Percentiles rank a stretch among this genome's conserved stretches.
Conservation (phyloP, 2,329 filamentous ascomycete species). For the Hawksworthiomyces lignivorus region DNA sequence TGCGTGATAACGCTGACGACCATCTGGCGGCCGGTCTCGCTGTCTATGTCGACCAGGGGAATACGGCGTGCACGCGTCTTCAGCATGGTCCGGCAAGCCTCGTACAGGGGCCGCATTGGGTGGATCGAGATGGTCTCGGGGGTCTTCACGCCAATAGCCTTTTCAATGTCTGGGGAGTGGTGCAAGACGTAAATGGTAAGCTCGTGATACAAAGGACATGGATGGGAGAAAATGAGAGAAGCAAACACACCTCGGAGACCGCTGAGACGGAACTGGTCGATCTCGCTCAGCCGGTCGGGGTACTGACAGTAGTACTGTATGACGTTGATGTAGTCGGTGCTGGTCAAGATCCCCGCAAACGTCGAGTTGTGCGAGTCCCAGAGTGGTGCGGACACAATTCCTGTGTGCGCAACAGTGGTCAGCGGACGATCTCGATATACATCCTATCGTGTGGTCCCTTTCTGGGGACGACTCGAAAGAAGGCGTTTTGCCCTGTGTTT, state of each 20-base stretch:
- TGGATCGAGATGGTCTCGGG: constrained; percentile 96
- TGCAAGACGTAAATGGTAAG: too few relatives aligned
- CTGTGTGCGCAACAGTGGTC: too few relatives aligned
- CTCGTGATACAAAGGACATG: too few relatives aligned
- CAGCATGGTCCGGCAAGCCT: constrained; percentile 91
- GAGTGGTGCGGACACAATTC: constrained; percentile 92
- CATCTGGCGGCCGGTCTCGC: constrained; percentile 85
- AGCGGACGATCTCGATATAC: too few relatives aligned
- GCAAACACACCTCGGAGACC: constrained; percentile 67
- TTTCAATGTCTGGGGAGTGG: constrained; percentile 97
- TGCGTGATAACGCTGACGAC: constrained; percentile 97
- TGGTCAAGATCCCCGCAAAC: constrained; percentile 90
- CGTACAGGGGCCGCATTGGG: constrained; percentile 82
- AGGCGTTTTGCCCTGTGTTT: constrained; percentile 50
- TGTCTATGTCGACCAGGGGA: constrained; percentile 85
- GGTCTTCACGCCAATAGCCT: constrained; percentile 79
- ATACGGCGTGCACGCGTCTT: constrained; percentile 89
- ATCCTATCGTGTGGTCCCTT: too few relatives aligned
- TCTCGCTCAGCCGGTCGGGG: constrained; percentile 77
- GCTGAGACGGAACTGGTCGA: constrained; percentile 89
- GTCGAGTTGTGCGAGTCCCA: constrained; percentile 93
- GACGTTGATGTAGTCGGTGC: constrained; percentile 96
- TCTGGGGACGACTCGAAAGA: not conserved
- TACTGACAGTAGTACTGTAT: constrained; percentile 99
- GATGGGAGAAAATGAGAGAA: not conserved